Conservation (phyloP, 176 grass and related monocot genomes). For the Oryza coarctata region DNA sequence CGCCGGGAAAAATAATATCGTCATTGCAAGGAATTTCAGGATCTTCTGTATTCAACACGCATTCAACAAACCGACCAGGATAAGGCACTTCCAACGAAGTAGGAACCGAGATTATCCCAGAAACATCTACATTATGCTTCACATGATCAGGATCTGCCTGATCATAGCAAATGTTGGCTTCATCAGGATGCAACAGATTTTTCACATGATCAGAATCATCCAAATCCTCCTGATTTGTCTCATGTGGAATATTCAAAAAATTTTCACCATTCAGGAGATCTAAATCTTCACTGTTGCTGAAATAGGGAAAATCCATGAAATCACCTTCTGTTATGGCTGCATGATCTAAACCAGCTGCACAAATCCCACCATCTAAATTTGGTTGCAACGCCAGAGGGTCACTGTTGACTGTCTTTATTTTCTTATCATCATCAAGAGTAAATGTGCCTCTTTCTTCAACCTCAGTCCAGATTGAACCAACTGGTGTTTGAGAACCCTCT, state of each 20-base stretch:
- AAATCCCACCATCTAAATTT: conserved; percentile 41
- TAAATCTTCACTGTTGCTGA: conserved; percentile 55
- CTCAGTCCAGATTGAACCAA: conserved; percentile 42
- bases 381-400: conserved; percentile 38
- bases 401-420: conserved; percentile 35
- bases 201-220: conserved; percentile 41
- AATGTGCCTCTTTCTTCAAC: conserved; percentile 32
- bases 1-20: conserved; percentile 38
- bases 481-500: conserved; percentile 46
- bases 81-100: conserved; percentile 39
- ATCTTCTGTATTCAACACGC: conserved; percentile 59
- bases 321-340: conserved; percentile 44
- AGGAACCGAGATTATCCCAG: conserved; percentile 41
- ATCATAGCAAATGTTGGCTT: conserved; percentile 44
- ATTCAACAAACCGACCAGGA: conserved; percentile 32
- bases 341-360: conserved; percentile 44
- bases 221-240: conserved; percentile 46
- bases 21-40: conserved; percentile 71
- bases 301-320: conserved; percentile 66
- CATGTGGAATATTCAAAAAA: conserved; percentile 60
- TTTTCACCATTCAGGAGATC: conserved; percentile 60
- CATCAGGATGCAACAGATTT: conserved; percentile 31
- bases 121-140: conserved; percentile 34
- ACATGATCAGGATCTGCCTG: conserved; percentile 32
- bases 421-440: conserved; percentile 36